phyloP scores from a whole-genome alignment of 2,329 filamentous ascomycete species.

The Exophiala aquamarina region DNA sequence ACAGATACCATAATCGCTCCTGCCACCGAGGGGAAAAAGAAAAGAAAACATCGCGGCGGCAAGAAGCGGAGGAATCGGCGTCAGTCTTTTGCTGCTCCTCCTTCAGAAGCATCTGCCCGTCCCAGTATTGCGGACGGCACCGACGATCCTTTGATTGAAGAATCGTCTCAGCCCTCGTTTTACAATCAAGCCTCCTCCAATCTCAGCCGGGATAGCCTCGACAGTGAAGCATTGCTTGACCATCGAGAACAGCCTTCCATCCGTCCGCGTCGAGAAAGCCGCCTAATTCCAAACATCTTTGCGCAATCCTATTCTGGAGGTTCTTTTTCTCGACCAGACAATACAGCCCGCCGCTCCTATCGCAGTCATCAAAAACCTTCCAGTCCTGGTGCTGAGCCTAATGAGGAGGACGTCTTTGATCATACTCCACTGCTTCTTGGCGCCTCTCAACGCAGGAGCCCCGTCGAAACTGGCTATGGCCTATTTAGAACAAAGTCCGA shows the following conservation, averaged over 20 bases:
- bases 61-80: conserved; percentile 75
- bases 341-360: conserved; percentile 10
- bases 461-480: conserved; percentile 19
- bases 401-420: conserved; percentile 35
- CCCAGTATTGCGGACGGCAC: conserved; percentile 31
- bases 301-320: conserved; percentile 15
- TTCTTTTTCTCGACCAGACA: conserved; percentile 8
- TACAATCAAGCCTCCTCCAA: conserved; percentile 59
- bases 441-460: conserved; percentile 26
- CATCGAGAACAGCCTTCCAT: conserved; percentile 68
- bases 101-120: conserved; percentile 54
- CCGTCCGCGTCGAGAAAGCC: conserved; percentile 61
- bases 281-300: conserved; percentile 25
- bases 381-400: background rate
- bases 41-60: conserved; percentile 72
- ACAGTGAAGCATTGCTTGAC: conserved; percentile 84
- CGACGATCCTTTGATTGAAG: conserved; percentile 37
- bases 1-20: background rate
- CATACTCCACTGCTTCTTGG: conserved; percentile 55
- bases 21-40: conserved; percentile 46
- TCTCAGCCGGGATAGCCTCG: conserved; percentile 79
- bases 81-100: conserved; percentile 71
- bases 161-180: conserved; percentile 41
- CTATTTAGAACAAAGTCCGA: conserved; percentile 24
- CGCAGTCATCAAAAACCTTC: conserved; percentile 13